Conservation (phyloP, 2,329 filamentous ascomycete genomes). For the Penicillium expansum region DNA sequence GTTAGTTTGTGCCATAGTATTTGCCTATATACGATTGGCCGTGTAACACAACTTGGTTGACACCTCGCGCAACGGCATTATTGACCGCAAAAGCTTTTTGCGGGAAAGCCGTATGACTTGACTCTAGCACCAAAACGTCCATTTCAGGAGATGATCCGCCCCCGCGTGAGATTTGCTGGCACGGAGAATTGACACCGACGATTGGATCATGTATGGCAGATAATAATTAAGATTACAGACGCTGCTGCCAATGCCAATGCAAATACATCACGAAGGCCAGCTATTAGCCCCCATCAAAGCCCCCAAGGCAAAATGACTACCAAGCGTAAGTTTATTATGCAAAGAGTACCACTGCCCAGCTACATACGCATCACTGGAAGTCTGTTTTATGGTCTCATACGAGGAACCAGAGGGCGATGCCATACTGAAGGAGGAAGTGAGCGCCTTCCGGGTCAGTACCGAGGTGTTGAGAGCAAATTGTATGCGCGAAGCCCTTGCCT, state of each 20-base stretch:
- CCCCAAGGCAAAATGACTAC: slow-evolving; percentile 37
- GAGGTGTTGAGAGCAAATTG: too few species aligned
- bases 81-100: slow-evolving; percentile 40
- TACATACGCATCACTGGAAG: background rate
- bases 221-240: background rate
- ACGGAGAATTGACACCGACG: slow-evolving; percentile 17
- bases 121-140: slow-evolving; percentile 25
- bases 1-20: slow-evolving; percentile 50
- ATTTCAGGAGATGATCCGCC: slow-evolving; percentile 42
- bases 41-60: slow-evolving; percentile 49
- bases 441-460: too few species aligned
- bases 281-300: slow-evolving; percentile 27
- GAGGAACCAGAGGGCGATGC: too few species aligned
- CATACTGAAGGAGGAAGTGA: too few species aligned
- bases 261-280: slow-evolving; percentile 1
- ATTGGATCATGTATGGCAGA: too few species aligned
- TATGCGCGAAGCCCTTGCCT: too few species aligned
- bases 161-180: slow-evolving; percentile 40
- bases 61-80: slow-evolving; percentile 39
- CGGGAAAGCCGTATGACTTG: slow-evolving; percentile 25
- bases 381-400: too few species aligned
- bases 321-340: slow-evolving; percentile 35
- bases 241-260: background rate
- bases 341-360: slow-evolving; percentile 14
- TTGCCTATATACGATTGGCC: slow-evolving; percentile 43